A percentile compares a stretch with the other conserved stretches of the same genome.
These are phyloP conservation scores for Drosera spatulata DNA, from an alignment of 179 eudicot species.

Conservation along the genomic window DNA sequence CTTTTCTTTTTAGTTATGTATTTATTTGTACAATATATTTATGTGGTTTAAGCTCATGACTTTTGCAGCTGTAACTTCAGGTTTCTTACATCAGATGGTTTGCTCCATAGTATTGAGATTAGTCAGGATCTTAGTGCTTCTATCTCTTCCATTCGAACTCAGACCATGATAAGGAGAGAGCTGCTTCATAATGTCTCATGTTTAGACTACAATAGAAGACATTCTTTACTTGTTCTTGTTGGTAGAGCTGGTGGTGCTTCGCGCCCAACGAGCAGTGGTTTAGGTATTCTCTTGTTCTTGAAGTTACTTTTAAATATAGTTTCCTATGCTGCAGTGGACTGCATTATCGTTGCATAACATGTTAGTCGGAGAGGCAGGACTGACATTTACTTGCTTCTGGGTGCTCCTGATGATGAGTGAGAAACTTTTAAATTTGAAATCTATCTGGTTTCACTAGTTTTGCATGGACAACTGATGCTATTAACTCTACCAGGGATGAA, in stretches of 20 bases:
- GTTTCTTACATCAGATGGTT: constrained; percentile 73
- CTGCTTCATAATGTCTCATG: constrained; percentile 41
- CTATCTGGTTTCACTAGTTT: too few relatives aligned
- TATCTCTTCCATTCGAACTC: constrained; percentile 37
- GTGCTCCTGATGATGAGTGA: too few relatives aligned
- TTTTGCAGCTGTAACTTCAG: constrained; percentile 76
- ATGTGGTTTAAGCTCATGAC: constrained; percentile 12
- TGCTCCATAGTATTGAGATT: constrained; percentile 67
- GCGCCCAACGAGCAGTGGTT: constrained; percentile 17
- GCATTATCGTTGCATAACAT: too few relatives aligned
- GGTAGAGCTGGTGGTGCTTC: constrained; percentile 32
- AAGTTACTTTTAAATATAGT: neutral
- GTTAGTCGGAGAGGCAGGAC: too few relatives aligned
- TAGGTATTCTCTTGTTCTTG: constrained; percentile 23
- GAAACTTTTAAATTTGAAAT: too few relatives aligned
- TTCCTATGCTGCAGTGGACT: too few relatives aligned
- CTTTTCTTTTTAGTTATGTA: too few relatives aligned
- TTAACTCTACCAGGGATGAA: too few relatives aligned
- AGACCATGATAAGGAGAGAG: constrained; percentile 37
- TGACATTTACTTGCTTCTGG: too few relatives aligned
- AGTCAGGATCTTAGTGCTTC: constrained; percentile 69
- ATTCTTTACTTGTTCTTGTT: constrained; percentile 54
- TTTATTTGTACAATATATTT: too few relatives aligned
- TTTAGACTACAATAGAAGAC: constrained; percentile 43
- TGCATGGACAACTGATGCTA: too few relatives aligned